A percentile compares a stretch with the other conserved stretches of the same genome.
Conservation (phyloP, 23 red algal species). For the Gracilaria gracilis region DNA sequence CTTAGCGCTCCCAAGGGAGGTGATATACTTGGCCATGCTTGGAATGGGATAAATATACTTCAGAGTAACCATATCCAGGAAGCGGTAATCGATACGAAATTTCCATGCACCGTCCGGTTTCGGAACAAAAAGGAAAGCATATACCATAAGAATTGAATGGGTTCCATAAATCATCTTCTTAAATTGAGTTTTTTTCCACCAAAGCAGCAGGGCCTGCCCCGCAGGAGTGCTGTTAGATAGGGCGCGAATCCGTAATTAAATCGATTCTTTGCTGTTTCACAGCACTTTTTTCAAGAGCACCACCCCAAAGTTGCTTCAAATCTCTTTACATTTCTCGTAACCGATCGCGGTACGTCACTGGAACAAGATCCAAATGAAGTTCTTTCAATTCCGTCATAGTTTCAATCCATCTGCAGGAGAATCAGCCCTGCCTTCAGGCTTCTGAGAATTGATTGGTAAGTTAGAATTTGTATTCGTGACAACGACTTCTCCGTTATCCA, state of each 20-base stretch:
- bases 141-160: constrained; percentile 5
- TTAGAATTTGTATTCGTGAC: not conserved
- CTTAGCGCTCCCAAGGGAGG: constrained; percentile 10
- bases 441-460: too few relatives aligned
- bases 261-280: constrained; percentile 4
- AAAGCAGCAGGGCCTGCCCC: not conserved
- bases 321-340: constrained; percentile 9
- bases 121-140: too few relatives aligned
- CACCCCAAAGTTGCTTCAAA: not conserved
- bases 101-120: not conserved
- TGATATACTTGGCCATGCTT: constrained; percentile 23
- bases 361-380: not conserved
- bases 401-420: not conserved
- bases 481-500: not conserved
- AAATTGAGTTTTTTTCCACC: not conserved
- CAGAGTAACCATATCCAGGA: constrained; percentile 6
- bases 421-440: not conserved
- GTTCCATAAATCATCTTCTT: not conserved
- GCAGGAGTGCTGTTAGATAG: not conserved
- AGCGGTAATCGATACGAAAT: constrained; percentile 32
- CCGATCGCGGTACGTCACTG: not conserved
- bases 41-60: constrained; percentile 47
- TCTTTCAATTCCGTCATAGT: not conserved
- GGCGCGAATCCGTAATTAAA: not conserved
- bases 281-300: not conserved